Percentiles rank a stretch among this genome's conserved stretches.
Evolutionary conservation across 23 red algal genomes (phyloP).

Genomic region (Agarophyton chilense): DNA sequence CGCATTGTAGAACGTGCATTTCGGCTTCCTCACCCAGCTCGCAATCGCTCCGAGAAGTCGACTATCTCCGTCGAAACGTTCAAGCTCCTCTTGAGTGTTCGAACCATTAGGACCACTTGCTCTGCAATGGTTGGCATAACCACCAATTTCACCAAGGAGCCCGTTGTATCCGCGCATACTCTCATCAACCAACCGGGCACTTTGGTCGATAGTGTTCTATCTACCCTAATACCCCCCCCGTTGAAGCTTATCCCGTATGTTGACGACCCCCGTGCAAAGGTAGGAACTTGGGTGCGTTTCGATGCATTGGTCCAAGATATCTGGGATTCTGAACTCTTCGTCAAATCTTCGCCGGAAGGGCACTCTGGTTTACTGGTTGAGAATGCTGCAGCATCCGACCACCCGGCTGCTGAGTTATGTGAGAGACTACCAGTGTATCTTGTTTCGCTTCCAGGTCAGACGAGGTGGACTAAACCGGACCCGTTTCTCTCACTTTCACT

Average conservation of each 20-base stretch:
- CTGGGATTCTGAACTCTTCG: constrained; percentile 64
- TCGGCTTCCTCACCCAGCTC: not conserved
- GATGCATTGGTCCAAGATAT: constrained; percentile 71
- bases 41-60: too few relatives aligned
- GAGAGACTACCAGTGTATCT: constrained; percentile 69
- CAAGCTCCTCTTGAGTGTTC: too few relatives aligned
- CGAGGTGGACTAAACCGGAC: constrained; percentile 15
- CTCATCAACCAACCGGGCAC: constrained; percentile 40
- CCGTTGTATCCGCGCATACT: constrained; percentile 29
- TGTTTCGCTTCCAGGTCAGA: constrained; percentile 58
- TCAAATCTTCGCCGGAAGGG: constrained; percentile 36
- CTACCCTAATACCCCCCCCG: constrained; percentile 12
- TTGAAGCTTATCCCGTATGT: constrained; percentile 32
- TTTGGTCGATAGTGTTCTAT: constrained; percentile 15
- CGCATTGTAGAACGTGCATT: not conserved
- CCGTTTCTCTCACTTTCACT: not conserved
- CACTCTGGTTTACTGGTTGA: constrained; percentile 53
- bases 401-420: not conserved
- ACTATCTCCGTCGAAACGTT: too few relatives aligned
- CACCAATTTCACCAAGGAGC: constrained; percentile 10
- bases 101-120: too few relatives aligned
- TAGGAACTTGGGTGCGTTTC: constrained; percentile 60
- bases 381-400: constrained; percentile 34
- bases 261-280: not conserved
- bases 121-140: constrained; percentile 41